Evolutionary conservation across 306 rosid genomes (phyloP), one percentile per base, ranked within the genome.

Genomic region (Prunus davidiana): DNA sequence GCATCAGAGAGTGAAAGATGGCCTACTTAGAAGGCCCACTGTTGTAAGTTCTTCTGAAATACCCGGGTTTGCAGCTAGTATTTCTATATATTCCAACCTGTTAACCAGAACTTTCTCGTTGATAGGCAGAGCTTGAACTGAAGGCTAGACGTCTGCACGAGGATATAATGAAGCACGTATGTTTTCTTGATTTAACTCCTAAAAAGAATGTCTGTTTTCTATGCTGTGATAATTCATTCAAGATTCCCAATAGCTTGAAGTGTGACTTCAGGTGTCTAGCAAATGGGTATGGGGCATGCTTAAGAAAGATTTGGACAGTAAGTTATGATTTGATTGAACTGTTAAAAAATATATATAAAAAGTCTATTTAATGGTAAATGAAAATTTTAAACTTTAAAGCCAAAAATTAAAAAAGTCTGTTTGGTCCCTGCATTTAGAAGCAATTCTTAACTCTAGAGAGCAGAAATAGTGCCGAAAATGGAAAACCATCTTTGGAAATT

Each of bases 121-220:
- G 30, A 63, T 87, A 93, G 97, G 80, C 73, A 79, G 96, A 90
- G 85, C 87, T 90, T 78, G 86, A 86, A 56, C 84, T 89, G 89
- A 93, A 93, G 86, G 96, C 87, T 69, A 83, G 84, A 82, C 84
- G 72, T 85, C 78, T 93, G 64, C 96, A 85, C 63, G 87, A 89
- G 89, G 92, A 89, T 79, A 87, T 87, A 55, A 87, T 77, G 38
- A 83, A 90, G 80, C 91, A 90, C 74, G 97, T 90, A 83, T 18
- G 91, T 86, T 19, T 45, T 47, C 34, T 30, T 28, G 45, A 16
- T 46, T 75, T 22, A 10, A 52, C 58, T 55, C 47, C 22, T 45
- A 20, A 57, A 66, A 20, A 1, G 12, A 56, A 66, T 55, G 38
- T 32, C n/a, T 55, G 13, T n/a, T 79, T 52, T 67, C 70, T 64